phyloP scores from a whole-genome alignment of 2,329 filamentous ascomycete species.

The Amesomyces nigricolor region DNA sequence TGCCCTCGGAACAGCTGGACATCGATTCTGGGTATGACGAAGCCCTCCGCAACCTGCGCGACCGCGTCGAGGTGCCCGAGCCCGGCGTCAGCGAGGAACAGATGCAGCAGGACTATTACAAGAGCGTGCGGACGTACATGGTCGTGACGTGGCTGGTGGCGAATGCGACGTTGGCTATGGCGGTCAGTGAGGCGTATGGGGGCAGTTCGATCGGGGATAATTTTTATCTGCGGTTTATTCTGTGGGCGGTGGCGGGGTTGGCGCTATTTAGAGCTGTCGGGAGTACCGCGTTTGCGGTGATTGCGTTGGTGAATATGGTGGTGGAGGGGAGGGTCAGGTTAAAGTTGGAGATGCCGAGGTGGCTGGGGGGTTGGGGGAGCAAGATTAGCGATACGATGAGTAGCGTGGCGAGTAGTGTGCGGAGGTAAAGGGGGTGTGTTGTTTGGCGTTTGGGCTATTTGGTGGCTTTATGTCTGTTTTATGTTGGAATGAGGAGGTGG shows the following conservation, averaged over 20 bases:
- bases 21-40: constrained; percentile 98
- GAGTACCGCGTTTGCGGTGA: constrained; percentile 70
- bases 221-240: constrained; percentile 84
- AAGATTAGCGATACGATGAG: constrained; percentile 22
- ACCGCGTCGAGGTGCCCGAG: constrained; percentile 75
- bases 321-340: constrained; percentile 75
- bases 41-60: constrained; percentile 89
- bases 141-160: constrained; percentile 90
- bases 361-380: constrained; percentile 33
- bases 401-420: constrained; percentile 23
- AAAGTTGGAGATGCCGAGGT: constrained; percentile 50
- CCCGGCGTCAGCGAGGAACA: constrained; percentile 64
- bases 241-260: constrained; percentile 83
- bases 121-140: constrained; percentile 95
- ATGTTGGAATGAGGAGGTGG: no score
- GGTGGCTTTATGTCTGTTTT: neutral
- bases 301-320: constrained; percentile 77
- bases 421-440: constrained; percentile 9
- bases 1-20: constrained; percentile 95
- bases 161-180: constrained; percentile 91
- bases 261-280: constrained; percentile 87
- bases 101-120: constrained; percentile 97
- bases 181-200: constrained; percentile 79
- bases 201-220: constrained; percentile 68
- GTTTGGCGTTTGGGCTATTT: neutral